Evolutionary conservation across 495 filamentous ascomycete species (phyloP), one percentile per base, ranked within the genome.

Genomic region (Annulohypoxylon maeteangense): DNA sequence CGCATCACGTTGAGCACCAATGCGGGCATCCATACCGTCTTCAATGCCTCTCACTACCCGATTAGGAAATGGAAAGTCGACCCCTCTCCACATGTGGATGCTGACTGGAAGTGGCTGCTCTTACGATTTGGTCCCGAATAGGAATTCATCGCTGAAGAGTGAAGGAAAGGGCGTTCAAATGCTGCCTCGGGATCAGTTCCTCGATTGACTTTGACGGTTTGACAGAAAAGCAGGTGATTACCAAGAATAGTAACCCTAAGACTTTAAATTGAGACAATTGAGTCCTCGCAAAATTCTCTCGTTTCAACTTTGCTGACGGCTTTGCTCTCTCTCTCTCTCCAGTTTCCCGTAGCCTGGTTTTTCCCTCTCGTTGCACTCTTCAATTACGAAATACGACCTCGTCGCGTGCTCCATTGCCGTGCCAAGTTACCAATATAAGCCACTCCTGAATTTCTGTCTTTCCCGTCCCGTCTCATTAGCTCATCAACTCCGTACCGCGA

Each of bases 41-140:
- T 32, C 2, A 27, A 54, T 18, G n/a, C n/a, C 25, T 57, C 32
- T 38, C 20, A 57, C 3, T 57, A 40, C 54, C 54, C 18, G 34
- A 38, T 57, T 57, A 57, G 54, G 54, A 27, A 57, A 57, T 57
- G 18, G n/a, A 27, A 40, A 32, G 25, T 57, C 34, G 32, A 57
- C 54, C 54, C 54, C 54, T 57, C 54, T 22, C 36, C 32, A 23
- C 22, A 34, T 27, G 53, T 44, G 53, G 16, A 29, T 56, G 53
- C 48, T 53, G 2, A 53, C 27, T 6, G 27, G 27, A 2, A 29
- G 27, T 6, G 27, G 6, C 48, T 16, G 23, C 48, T 48, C 45
- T 48, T 48, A 22, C 45, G 18, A 31, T 54, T 54, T 29, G 50
- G 29, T 29, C 27, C 50, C 50, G 50, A 54, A 54, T 54, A 54